Conservation (phyloP, 805 yeast species). For the Candida railenensis region DNA sequence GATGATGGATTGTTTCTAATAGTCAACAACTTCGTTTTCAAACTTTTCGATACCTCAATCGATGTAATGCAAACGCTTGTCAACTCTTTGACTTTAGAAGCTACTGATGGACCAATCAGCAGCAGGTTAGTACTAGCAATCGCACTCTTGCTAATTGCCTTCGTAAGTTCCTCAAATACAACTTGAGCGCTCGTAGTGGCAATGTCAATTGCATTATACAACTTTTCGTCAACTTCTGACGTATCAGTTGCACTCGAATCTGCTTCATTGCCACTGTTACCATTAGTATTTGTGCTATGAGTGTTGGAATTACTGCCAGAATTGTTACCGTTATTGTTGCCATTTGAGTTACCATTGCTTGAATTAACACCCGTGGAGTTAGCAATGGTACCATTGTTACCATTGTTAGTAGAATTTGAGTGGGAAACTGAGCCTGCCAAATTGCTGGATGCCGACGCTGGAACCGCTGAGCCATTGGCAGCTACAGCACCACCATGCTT, state of each 20-base stretch:
- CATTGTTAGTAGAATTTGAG: neutral
- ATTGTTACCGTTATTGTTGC: neutral
- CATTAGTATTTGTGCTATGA: neutral
- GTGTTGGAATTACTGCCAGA: neutral
- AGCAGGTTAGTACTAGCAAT: slow-evolving; percentile 35
- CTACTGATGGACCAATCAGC: slow-evolving; percentile 41
- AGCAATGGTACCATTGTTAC: neutral
- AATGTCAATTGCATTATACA: slow-evolving; percentile 60
- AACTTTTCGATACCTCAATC: slow-evolving; percentile 74
- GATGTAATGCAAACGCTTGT: slow-evolving; percentile 76
- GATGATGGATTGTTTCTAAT: slow-evolving; percentile 48
- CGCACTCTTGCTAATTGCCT: slow-evolving; percentile 66
- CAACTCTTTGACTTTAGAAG: slow-evolving; percentile 70
- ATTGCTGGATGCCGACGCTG: neutral
- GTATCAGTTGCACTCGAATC: slow-evolving; percentile 22
- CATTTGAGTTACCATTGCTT: neutral
- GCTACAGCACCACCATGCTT: neutral
- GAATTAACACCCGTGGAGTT: neutral
- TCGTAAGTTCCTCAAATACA: slow-evolving; percentile 73
- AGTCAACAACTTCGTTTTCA: slow-evolving; percentile 53
- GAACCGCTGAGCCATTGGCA: neutral
- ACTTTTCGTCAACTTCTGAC: slow-evolving; percentile 61
- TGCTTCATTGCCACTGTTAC: neutral
- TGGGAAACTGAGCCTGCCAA: neutral
- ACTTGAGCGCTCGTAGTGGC: slow-evolving; percentile 70